These are phyloP conservation scores for Gaeumannomyces tritici DNA, from an alignment of 2,329 filamentous ascomycete genomes.

Conservation along the genomic window DNA sequence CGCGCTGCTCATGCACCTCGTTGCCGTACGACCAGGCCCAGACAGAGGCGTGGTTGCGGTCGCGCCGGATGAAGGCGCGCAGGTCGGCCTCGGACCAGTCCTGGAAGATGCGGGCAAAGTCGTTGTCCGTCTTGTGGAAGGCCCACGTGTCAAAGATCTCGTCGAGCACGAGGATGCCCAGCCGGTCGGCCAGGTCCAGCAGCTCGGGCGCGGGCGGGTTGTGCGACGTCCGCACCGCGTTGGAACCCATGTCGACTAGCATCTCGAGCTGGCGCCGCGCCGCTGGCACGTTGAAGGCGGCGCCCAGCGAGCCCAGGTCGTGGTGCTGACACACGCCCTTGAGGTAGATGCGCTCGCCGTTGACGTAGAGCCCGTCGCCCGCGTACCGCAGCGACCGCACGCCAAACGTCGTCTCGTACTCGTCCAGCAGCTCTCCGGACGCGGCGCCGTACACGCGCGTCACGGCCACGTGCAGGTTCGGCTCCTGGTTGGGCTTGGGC, in stretches of 20 bases:
- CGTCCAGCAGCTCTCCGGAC: slow-evolving; percentile 16
- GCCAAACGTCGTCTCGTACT: slow-evolving; percentile 39
- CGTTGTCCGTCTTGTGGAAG: slow-evolving; percentile 32
- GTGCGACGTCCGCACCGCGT: slow-evolving; percentile 40
- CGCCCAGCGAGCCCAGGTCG: slow-evolving; percentile 37
- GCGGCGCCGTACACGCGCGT: slow-evolving; percentile 23
- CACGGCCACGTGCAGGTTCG: slow-evolving; percentile 37
- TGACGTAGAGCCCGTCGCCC: slow-evolving; percentile 32
- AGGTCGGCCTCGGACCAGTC: slow-evolving; percentile 46
- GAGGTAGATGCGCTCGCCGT: slow-evolving; percentile 31
- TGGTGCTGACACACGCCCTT: slow-evolving; percentile 41
- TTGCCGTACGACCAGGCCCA: slow-evolving; percentile 45
- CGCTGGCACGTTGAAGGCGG: slow-evolving; percentile 39
- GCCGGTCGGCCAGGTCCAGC: slow-evolving; percentile 36
- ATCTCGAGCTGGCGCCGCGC: slow-evolving; percentile 37
- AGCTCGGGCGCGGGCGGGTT: slow-evolving; percentile 42
- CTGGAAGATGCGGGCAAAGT: slow-evolving; percentile 39
- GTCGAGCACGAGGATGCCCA: slow-evolving; percentile 41
- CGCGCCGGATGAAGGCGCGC: slow-evolving; percentile 39
- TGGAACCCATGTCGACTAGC: slow-evolving; percentile 38
- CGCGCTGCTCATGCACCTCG: slow-evolving; percentile 38
- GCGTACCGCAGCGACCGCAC: slow-evolving; percentile 33
- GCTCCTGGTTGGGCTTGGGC: slow-evolving; percentile 31
- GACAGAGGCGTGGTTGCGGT: slow-evolving; percentile 44
- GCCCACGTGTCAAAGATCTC: slow-evolving; percentile 45